phyloP scores from a whole-genome alignment of 306 rosid species.

The Medicago arabica region DNA sequence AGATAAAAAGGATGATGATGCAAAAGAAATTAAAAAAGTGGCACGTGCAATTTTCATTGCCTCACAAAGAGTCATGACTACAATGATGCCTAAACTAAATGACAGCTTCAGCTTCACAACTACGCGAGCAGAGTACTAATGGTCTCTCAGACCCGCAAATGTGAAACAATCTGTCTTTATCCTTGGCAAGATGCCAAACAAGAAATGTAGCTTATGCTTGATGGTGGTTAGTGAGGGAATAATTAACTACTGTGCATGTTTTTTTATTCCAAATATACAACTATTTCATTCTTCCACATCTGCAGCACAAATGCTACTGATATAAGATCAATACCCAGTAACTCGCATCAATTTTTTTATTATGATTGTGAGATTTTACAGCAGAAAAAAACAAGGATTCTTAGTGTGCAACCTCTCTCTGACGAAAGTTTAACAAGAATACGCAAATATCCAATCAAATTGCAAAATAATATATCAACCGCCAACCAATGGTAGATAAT shows the following conservation, averaged over 20 bases:
- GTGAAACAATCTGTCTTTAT: not conserved
- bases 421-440: not conserved
- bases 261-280: no score
- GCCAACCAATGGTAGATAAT: not conserved
- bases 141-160: not conserved
- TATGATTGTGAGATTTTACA: no score
- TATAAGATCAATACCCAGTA: no score
- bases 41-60: not conserved
- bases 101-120: slow-evolving; percentile 2
- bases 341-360: no score
- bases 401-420: not conserved
- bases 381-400: no score
- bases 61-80: not conserved
- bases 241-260: no score
- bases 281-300: no score
- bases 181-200: not conserved
- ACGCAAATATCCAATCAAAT: not conserved
- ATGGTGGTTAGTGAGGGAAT: not conserved
- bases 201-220: not conserved
- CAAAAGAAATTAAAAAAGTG: not conserved
- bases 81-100: not conserved
- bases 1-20: not conserved
- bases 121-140: not conserved
- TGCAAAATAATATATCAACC: not conserved
- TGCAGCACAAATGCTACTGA: no score